These are phyloP conservation scores for Tulasnella sp. DNA, from an alignment of 768 basidiomycete genomes.

Conservation along the genomic window DNA sequence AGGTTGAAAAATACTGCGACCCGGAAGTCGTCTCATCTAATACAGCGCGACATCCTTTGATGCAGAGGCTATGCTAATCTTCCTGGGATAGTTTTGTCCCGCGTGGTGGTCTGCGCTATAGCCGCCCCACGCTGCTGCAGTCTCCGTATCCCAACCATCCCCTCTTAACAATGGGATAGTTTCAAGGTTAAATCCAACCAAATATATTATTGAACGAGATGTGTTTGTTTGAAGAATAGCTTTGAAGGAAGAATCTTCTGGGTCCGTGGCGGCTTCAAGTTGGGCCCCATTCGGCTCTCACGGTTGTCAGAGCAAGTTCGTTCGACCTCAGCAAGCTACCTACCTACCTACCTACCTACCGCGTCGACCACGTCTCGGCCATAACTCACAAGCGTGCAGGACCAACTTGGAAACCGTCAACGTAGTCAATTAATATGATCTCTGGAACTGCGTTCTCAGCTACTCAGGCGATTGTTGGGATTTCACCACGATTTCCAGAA, in stretches of 20 bases:
- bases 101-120: background rate
- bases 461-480: background rate
- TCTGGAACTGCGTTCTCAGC: background rate
- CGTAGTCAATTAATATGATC: background rate
- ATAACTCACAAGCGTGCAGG: background rate
- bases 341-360: too few species aligned
- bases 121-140: background rate
- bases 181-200: too few species aligned
- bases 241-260: too few species aligned
- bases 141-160: background rate
- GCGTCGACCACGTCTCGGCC: background rate
- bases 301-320: background rate
- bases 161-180: too few species aligned
- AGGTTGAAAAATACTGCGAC: slow-evolving; percentile 34
- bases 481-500: background rate
- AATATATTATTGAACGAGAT: too few species aligned
- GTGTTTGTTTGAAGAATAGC: too few species aligned
- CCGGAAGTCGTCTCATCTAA: slow-evolving; percentile 38
- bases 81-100: slow-evolving; percentile 47
- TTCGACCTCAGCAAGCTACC: background rate
- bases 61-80: slow-evolving; percentile 99
- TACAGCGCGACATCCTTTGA: slow-evolving; percentile 99
- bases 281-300: background rate
- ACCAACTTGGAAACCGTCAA: background rate
- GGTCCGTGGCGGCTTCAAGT: too few species aligned